Percentiles rank a stretch among this genome's conserved stretches.
phyloP scores from a whole-genome alignment of 495 filamentous ascomycete genomes.

The Hypoxylon lenormandii region DNA sequence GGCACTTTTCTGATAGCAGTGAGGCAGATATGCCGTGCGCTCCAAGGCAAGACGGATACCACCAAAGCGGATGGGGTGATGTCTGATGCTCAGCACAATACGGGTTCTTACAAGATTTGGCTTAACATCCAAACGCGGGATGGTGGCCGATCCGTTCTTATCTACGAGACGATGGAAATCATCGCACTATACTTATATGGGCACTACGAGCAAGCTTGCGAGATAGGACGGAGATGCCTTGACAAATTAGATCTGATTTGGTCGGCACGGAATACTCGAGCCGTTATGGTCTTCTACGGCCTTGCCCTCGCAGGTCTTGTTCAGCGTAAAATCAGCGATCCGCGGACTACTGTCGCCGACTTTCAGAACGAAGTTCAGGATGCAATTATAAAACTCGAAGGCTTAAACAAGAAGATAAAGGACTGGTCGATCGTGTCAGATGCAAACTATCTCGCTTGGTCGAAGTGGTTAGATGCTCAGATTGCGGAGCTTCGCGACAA shows the following conservation, averaged over 20 bases:
- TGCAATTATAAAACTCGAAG: constrained; percentile 67
- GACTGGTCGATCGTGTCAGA: constrained; percentile 75
- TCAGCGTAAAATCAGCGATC: constrained; percentile 68
- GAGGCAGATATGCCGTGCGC: constrained; percentile 77
- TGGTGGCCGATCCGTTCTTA: constrained; percentile 68
- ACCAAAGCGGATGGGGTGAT: constrained; percentile 69
- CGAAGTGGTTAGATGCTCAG: constrained; percentile 77
- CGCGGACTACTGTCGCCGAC: constrained; percentile 60
- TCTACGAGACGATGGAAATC: constrained; percentile 80
- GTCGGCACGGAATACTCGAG: constrained; percentile 76
- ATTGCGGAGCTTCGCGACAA: constrained; percentile 73
- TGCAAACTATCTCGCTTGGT: constrained; percentile 85
- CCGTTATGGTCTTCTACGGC: constrained; percentile 75
- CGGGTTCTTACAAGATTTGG: constrained; percentile 72
- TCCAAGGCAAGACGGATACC: constrained; percentile 84
- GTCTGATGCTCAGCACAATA: constrained; percentile 77
- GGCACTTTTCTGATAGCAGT: constrained; percentile 77
- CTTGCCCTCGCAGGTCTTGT: constrained; percentile 74
- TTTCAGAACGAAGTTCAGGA: constrained; percentile 68
- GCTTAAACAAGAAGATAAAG: constrained; percentile 69
- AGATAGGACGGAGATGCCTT: constrained; percentile 72
- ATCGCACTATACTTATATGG: constrained; percentile 80
- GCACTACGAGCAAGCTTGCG: constrained; percentile 74
- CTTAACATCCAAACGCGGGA: constrained; percentile 56
- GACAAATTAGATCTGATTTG: constrained; percentile 72